Evolutionary conservation across 441 rosid genomes (phyloP).

Genomic region (Populus trichocarpa): DNA sequence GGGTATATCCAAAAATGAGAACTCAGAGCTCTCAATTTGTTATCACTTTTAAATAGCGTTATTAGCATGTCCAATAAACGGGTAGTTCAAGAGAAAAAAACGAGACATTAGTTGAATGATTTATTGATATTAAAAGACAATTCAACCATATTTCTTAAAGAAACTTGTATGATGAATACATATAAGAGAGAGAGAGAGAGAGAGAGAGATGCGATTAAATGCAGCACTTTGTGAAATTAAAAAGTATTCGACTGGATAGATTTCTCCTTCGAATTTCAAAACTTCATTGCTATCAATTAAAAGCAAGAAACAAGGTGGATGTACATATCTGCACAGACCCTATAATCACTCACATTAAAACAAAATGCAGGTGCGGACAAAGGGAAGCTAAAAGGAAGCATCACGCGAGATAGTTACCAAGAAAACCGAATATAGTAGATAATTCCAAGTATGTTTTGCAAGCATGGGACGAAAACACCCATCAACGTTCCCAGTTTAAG

Average conservation of each 20-base stretch:
- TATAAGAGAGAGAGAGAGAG: too few relatives aligned
- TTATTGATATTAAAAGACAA: background rate
- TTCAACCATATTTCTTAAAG: background rate
- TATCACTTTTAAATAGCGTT: background rate
- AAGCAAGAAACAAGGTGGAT: background rate
- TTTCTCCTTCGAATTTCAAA: too few relatives aligned
- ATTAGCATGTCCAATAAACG: background rate
- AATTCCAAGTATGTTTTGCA: slow-evolving; percentile 97
- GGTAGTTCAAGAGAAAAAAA: background rate
- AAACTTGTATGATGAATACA: background rate
- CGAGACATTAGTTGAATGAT: background rate
- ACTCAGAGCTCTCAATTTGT: background rate
- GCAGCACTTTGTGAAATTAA: too few relatives aligned
- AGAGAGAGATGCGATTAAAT: too few relatives aligned
- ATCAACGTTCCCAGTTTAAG: slow-evolving; percentile 93
- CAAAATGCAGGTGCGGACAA: slow-evolving; percentile 1
- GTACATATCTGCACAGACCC: background rate
- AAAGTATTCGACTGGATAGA: too few relatives aligned
- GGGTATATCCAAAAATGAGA: background rate
- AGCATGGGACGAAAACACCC: slow-evolving; percentile 98
- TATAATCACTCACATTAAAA: background rate
- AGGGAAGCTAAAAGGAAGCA: slow-evolving; percentile 13
- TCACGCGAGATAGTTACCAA: slow-evolving; percentile 51
- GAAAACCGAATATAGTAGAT: slow-evolving; percentile 97
- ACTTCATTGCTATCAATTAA: background rate